phyloP scores from a whole-genome alignment of 2,329 filamentous ascomycete species.

The Leptosphaerulina australis region DNA sequence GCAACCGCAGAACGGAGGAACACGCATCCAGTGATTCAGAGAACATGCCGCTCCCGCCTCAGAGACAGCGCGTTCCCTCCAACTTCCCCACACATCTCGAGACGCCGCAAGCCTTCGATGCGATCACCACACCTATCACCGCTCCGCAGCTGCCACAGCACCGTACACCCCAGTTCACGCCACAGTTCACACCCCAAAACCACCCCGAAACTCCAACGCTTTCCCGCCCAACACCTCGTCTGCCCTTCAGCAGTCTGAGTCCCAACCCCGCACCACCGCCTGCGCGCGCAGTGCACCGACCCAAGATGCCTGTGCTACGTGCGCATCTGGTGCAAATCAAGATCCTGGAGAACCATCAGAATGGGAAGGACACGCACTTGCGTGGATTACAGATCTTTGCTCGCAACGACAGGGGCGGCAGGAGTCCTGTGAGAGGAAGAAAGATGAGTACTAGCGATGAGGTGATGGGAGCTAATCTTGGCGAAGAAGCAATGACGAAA shows the following conservation, averaged over 20 bases:
- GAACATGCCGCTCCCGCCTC: conserved; percentile 15
- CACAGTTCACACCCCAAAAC: background rate
- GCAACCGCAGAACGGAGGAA: conserved; percentile 16
- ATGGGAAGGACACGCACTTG: conserved; percentile 98
- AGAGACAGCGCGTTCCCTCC: conserved; percentile 13
- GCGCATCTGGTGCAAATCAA: conserved; percentile 90
- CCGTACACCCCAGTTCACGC: conserved; percentile 10
- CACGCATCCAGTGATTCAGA: conserved; percentile 9
- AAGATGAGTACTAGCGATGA: conserved; percentile 10
- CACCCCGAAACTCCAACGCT: conserved; percentile 20
- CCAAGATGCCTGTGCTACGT: conserved; percentile 75
- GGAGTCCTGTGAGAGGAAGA: conserved; percentile 14
- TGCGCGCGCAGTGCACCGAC: conserved; percentile 46
- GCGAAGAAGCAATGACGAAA: conserved; percentile 17
- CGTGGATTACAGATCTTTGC: conserved; percentile 87
- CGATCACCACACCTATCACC: background rate
- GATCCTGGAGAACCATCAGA: conserved; percentile 96
- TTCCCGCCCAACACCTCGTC: conserved; percentile 20
- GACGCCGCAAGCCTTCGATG: conserved; percentile 4
- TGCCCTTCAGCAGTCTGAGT: conserved; percentile 30
- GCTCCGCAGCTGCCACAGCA: background rate
- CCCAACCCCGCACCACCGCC: conserved; percentile 9
- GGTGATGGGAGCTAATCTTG: conserved; percentile 8
- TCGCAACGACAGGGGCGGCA: conserved; percentile 43
- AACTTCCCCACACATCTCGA: conserved; percentile 15